These are phyloP conservation scores for Phyllosticta paracitricarpa DNA, from an alignment of 2,329 filamentous ascomycete genomes.

Conservation along the genomic window DNA sequence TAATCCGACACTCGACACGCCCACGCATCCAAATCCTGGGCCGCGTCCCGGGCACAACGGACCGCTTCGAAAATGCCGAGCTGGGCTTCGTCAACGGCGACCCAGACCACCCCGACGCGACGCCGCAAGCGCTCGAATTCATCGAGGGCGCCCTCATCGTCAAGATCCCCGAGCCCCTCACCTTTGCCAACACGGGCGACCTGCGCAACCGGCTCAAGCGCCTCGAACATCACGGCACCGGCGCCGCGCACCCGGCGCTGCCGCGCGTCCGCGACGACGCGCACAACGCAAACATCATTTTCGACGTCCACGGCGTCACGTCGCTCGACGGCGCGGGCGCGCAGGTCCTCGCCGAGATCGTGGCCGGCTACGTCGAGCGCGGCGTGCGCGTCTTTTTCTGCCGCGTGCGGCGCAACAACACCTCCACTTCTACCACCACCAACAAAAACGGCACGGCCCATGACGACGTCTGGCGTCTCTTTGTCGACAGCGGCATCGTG, in stretches of 20 bases:
- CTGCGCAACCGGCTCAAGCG: conserved; percentile 73
- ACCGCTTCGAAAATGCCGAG: conserved; percentile 78
- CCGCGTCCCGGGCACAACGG: conserved; percentile 66
- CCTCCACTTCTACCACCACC: too few species aligned
- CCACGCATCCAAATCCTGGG: conserved; percentile 94
- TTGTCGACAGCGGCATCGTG: conserved; percentile 74
- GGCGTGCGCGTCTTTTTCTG: conserved; percentile 72
- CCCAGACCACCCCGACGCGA: conserved; percentile 59
- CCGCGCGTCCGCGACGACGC: conserved; percentile 68
- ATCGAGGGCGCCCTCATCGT: conserved; percentile 89
- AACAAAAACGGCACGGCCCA: conserved; percentile 18
- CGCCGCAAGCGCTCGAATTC: conserved; percentile 63
- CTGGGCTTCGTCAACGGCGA: conserved; percentile 32
- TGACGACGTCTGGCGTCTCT: conserved; percentile 57
- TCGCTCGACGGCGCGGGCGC: conserved; percentile 87
- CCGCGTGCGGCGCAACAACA: conserved; percentile 34
- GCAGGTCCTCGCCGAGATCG: conserved; percentile 85
- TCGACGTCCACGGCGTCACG: conserved; percentile 96
- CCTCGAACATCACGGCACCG: conserved; percentile 85
- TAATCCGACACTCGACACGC: conserved; percentile 82
- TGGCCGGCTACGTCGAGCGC: conserved; percentile 64
- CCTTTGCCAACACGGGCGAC: conserved; percentile 93
- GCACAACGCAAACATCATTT: conserved; percentile 85
- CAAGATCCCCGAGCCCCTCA: conserved; percentile 93
- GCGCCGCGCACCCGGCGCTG: conserved; percentile 72